Base-by-base conservation (phyloP, 2,329 filamentous ascomycete genomes). In the Dactylonectria macrodidyma region DNA sequence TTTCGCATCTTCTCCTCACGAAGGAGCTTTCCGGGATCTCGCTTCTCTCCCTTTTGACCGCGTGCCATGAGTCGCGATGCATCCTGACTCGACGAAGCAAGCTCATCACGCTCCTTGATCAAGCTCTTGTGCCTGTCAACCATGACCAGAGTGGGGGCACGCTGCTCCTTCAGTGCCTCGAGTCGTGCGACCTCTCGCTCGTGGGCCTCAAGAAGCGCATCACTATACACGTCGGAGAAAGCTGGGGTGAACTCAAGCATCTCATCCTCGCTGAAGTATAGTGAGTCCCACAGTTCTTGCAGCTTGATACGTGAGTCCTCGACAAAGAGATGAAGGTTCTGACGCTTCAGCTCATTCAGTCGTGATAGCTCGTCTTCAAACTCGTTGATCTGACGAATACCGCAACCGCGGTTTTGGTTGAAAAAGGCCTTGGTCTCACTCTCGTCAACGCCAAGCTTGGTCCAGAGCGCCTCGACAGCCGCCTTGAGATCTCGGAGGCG, bases 1-100 rank as follows among this genome's bases (percentile, higher is more conserved):
- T 99, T 99, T 67, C 96, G 91, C 94, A 97, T 97, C 88, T 98
- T 99, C 84, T 99, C 96, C 79, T 99, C 96, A 34, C 96, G 89
- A 59, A 99, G 86, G 16, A 99, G 87, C 82, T 97, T 96, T 58
- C 95, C 95, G 3, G 96, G 96, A 78, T 99, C 96, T 70, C 97
- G 93, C 81, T 92, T 94, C 84, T 98, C 95, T 62, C 95, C 95
- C 83, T 97, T 97, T 73, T 94, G 92, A 2, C 95, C 95, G 68
- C 95, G 94, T 75, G 91, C 90, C 92, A 98, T 95, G 34, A 99
- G 86, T 51, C 96, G 92, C 7, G 95, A 98, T 14, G 96, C 95
- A 80, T 99, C 97, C 78, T 98, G 95, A 75, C 94, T 97, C 2
- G 95, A 97, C 50, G 93, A 89, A n/a, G 91, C 89, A 11, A 99